Base-by-base conservation (phyloP, 768 basidiomycete genomes). In the Dacryopinax spathularia region DNA sequence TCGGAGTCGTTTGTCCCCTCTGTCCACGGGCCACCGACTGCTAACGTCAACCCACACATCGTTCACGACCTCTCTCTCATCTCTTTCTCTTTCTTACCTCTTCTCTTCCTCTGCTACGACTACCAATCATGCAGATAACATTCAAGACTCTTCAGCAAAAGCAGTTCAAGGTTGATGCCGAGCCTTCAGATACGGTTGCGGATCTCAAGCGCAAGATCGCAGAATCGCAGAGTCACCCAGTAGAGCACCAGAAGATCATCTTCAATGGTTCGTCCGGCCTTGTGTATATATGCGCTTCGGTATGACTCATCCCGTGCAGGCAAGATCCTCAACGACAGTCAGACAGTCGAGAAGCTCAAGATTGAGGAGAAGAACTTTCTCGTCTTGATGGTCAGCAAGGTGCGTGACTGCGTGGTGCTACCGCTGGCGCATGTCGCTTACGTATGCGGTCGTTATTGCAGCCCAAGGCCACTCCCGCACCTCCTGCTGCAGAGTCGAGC, bases 281-380 rank as follows among this genome's bases (percentile, higher is more conserved):
- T 13, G n/a, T 60, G 61, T 33, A 25, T 69, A 64, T 22, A 34
- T 63, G 13, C 15, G 63, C 4, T 36, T 1, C 29, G 20, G 60
- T 9, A 41, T 37, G 35, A 37, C 64, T 66, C 60, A 34, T 25
- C 31, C 10, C 33, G 61, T 66, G 27, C 72, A 96, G 95, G 96
- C 62, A 94, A 95, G 80, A 87, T 99, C 56, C 81, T 98, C 22
- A 72, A 83, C 10, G 93, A 99, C 73, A 83, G 84, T 64, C 94
- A 93, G 78, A 88, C 87, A 1, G 82, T 99, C 34, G 88, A 82
- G 69, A 87, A 88, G 48, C 89, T 87, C 70, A 84, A 87, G 62
- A 89, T 98, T 79, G 94, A 96, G 77, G 95, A 98, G 76, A 98
- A 96, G 78, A 95, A 96, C 74, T 99, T 99, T 77, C 77, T 98